A percentile compares a stretch with the other conserved stretches of the same genome.
Evolutionary conservation across 495 filamentous ascomycete genomes (phyloP).

Genomic region (Staphylotrichum tortipilum): DNA sequence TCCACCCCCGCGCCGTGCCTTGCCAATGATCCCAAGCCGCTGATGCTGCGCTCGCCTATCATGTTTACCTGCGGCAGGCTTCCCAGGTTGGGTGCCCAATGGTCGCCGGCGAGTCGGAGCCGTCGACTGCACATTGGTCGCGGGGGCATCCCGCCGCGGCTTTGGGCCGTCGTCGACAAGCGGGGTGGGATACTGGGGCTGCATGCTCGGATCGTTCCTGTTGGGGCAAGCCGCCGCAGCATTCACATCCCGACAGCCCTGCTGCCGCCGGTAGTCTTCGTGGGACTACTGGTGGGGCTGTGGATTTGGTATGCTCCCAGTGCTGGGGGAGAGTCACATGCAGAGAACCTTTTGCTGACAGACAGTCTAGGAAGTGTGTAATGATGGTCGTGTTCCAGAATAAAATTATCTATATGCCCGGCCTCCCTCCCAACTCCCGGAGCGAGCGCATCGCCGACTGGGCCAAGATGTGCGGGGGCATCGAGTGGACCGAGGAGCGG

Average conservation of each 20-base stretch:
- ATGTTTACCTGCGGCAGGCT: slow-evolving; percentile 2
- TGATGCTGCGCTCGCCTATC: slow-evolving; percentile 4
- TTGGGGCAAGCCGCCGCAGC: slow-evolving; percentile 4
- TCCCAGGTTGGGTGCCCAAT: slow-evolving; percentile 3
- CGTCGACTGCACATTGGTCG: slow-evolving; percentile 8
- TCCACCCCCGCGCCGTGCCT: slow-evolving; percentile 7
- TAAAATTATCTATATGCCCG: slow-evolving; percentile 76
- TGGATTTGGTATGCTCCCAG: slow-evolving; percentile 48
- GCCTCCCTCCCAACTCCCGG: slow-evolving; percentile 53
- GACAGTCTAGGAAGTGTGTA: slow-evolving; percentile 49
- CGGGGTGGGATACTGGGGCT: neutral
- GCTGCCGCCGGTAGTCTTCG: slow-evolving; percentile 58
- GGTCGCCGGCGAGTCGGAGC: neutral
- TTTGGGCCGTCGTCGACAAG: slow-evolving; percentile 8
- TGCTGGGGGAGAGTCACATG: neutral
- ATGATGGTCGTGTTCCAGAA: slow-evolving; percentile 78
- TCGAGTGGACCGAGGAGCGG: slow-evolving; percentile 55
- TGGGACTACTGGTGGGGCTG: slow-evolving; percentile 54
- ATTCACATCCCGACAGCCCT: slow-evolving; percentile 47
- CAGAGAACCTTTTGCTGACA: neutral
- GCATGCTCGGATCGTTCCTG: neutral
- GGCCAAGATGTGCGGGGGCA: slow-evolving; percentile 41
- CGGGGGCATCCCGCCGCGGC: neutral
- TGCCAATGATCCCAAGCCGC: slow-evolving; percentile 8
- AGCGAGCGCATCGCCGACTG: slow-evolving; percentile 56